Evolutionary conservation across 371 early-diverging fungal genomes (phyloP).

Genomic region (Mortierella sp.): DNA sequence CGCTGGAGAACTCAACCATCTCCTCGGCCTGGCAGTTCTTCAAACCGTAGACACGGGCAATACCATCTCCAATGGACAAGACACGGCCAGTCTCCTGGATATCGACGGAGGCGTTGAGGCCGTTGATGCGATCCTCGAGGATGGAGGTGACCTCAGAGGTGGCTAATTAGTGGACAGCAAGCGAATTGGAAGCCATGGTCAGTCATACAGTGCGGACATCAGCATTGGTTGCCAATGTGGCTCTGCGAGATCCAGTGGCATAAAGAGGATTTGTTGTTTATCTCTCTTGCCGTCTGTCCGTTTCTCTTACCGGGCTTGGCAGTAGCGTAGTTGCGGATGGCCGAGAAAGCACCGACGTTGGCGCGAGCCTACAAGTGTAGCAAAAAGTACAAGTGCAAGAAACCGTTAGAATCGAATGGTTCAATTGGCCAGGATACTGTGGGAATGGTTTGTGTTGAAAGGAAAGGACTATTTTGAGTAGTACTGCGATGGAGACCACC

Average conservation of each 20-base stretch:
- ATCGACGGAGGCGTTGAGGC: conserved; percentile 82
- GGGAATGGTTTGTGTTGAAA: neutral
- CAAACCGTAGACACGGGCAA: conserved; percentile 98
- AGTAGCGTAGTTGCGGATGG: conserved; percentile 67
- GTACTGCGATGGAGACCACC: neutral
- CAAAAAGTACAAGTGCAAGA: neutral
- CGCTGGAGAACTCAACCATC: conserved; percentile 98
- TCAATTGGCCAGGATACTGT: neutral
- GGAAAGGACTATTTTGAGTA: neutral
- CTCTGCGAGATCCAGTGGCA: neutral
- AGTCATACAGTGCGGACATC: conserved; percentile 76
- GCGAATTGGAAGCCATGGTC: conserved; percentile 51
- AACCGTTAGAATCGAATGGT: neutral
- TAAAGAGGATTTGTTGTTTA: neutral
- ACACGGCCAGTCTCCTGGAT: conserved; percentile 97
- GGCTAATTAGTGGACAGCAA: conserved; percentile 76
- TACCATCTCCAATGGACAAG: conserved; percentile 98
- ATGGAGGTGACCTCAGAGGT: conserved; percentile 58
- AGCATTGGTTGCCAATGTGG: too few species aligned
- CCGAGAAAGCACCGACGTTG: conserved; percentile 72
- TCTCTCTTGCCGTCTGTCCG: neutral
- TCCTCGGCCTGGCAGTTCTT: conserved; percentile 99
- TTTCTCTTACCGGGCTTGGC: conserved; percentile 64
- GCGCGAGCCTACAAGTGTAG: conserved; percentile 60
- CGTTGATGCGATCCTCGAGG: conserved; percentile 88